Conservation (phyloP, 2,329 filamentous ascomycete genomes). For the Thelonectria rubi region DNA sequence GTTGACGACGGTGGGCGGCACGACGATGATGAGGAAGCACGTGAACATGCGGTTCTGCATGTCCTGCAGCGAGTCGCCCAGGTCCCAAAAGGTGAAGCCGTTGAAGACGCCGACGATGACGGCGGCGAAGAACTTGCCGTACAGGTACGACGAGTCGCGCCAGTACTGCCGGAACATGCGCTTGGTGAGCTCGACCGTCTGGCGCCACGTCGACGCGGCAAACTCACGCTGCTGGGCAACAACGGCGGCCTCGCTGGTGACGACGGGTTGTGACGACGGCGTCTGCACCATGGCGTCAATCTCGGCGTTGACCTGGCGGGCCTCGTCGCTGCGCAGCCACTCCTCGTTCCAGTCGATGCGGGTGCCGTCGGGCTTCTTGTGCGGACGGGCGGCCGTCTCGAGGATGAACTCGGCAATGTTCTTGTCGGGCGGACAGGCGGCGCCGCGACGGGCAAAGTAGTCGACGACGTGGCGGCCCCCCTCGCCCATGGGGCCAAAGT, state of each 20-base stretch:
- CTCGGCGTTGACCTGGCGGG: conserved; percentile 65
- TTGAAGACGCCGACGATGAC: conserved; percentile 80
- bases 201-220: conserved; percentile 68
- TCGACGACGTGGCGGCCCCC: conserved; percentile 55
- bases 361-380: conserved; percentile 45
- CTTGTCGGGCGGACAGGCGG: conserved; percentile 66
- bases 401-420: conserved; percentile 61
- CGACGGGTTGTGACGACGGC: neutral
- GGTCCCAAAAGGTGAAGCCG: conserved; percentile 79
- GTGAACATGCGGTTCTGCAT: conserved; percentile 85
- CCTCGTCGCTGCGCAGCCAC: conserved; percentile 73
- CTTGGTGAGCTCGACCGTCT: conserved; percentile 72
- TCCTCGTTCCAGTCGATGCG: conserved; percentile 76
- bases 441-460: conserved; percentile 67
- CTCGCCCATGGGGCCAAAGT: conserved; percentile 61
- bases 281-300: conserved; percentile 53
- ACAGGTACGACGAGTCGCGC: conserved; percentile 79
- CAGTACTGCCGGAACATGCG: conserved; percentile 77
- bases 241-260: neutral
- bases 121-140: conserved; percentile 77
- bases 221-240: conserved; percentile 69
- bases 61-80: conserved; percentile 71
- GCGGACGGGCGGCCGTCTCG: conserved; percentile 51
- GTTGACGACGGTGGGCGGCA: conserved; percentile 76
- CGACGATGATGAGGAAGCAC: conserved; percentile 69